Conservation (phyloP, 2,329 filamentous ascomycete genomes). For the Pestalotiopsis sp. region DNA sequence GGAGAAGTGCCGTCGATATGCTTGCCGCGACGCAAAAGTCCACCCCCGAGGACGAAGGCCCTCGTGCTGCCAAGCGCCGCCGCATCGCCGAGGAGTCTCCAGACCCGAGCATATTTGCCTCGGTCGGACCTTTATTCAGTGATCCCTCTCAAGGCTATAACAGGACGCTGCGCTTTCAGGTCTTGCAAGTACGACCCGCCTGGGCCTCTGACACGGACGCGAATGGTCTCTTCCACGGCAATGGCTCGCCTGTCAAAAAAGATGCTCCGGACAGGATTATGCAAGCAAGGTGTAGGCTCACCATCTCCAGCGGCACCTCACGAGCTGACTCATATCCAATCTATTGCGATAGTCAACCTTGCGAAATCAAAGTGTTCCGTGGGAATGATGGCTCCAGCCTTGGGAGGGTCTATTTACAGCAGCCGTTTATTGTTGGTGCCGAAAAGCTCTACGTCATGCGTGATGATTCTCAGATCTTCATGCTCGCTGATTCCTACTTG, state of each 20-base stretch:
- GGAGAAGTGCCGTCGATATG: constrained; percentile 53
- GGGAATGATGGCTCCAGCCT: constrained; percentile 49
- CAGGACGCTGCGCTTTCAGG: constrained; percentile 53
- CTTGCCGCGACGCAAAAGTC: constrained; percentile 44
- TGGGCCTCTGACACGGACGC: constrained; percentile 44
- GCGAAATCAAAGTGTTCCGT: constrained; percentile 53
- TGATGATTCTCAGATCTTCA: constrained; percentile 48
- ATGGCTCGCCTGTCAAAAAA: constrained; percentile 36
- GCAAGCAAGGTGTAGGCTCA: constrained; percentile 46
- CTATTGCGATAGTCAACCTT: constrained; percentile 58
- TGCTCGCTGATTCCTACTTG: constrained; percentile 52
- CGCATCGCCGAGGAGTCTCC: constrained; percentile 46
- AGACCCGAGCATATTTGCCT: constrained; percentile 30
- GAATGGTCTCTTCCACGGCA: constrained; percentile 38
- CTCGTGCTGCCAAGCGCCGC: constrained; percentile 52
- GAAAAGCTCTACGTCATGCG: constrained; percentile 54
- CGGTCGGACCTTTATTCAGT: constrained; percentile 25
- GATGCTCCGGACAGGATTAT: constrained; percentile 37
- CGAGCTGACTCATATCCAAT: constrained; percentile 44
- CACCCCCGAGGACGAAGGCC: constrained; percentile 38
- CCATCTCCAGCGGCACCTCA: constrained; percentile 37
- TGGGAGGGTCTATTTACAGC: constrained; percentile 49
- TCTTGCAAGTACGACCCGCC: constrained; percentile 56
- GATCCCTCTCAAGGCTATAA: constrained; percentile 31
- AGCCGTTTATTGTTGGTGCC: constrained; percentile 55